Conservation (phyloP, 73 alveolate species). For the Paramecium octaurelia region DNA sequence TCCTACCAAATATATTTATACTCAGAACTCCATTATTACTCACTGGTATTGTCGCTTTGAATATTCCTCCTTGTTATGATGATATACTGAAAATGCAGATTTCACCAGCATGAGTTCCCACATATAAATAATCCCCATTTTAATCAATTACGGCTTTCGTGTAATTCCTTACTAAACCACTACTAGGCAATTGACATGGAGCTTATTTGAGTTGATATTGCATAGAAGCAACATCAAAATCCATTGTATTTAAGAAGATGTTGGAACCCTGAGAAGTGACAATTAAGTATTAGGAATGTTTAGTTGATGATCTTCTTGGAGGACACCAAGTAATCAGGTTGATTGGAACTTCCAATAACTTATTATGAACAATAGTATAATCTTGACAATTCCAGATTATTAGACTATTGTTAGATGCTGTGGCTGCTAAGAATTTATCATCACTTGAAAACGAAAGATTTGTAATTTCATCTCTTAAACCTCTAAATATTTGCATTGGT, state of each 20-base stretch:
- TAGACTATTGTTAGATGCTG: constrained; percentile 75
- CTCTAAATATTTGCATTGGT: constrained; percentile 79
- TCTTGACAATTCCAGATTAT: constrained; percentile 83
- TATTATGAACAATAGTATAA: constrained; percentile 79
- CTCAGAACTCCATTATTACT: constrained; percentile 85
- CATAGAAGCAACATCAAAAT: constrained; percentile 83
- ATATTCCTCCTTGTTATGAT: constrained; percentile 58
- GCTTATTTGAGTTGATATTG: constrained; percentile 70
- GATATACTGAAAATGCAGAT: constrained; percentile 4
- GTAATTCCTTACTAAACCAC: constrained; percentile 85
- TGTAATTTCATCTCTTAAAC: constrained; percentile 75
- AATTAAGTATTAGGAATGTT: constrained; percentile 75
- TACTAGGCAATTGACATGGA: constrained; percentile 77
- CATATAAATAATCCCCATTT: constrained; percentile 75
- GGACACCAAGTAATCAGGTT: constrained; percentile 74
- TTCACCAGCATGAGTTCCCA: constrained; percentile 92
- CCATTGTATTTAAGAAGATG: constrained; percentile 73
- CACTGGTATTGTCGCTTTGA: constrained; percentile 86
- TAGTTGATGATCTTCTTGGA: constrained; percentile 73
- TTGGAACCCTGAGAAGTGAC: constrained; percentile 75
- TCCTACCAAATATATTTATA: constrained; percentile 71
- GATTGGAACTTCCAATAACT: constrained; percentile 69
- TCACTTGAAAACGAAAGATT: constrained; percentile 75
- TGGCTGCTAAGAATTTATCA: constrained; percentile 78
- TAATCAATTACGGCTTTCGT: constrained; percentile 74